Evolutionary conservation across 768 basidiomycete species (phyloP).

Genomic region (Inosperma sp.): DNA sequence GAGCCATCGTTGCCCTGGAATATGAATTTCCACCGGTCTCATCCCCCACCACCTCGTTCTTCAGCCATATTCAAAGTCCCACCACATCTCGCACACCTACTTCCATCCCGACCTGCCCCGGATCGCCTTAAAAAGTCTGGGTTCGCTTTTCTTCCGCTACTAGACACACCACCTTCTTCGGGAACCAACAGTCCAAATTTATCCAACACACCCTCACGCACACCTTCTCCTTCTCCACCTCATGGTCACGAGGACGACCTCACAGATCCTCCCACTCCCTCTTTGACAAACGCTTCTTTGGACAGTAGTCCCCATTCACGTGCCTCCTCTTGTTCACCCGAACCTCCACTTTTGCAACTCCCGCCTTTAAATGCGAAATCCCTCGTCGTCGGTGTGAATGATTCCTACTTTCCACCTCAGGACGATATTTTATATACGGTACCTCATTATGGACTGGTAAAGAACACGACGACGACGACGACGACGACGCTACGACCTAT

Average conservation of each 20-base stretch:
- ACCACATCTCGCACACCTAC: slow-evolving; percentile 31
- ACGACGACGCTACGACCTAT: background rate
- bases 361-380: slow-evolving; percentile 13
- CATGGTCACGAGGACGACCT: slow-evolving; percentile 4
- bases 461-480: background rate
- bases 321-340: slow-evolving; percentile 32
- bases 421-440: slow-evolving; percentile 22
- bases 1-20: slow-evolving; percentile 33
- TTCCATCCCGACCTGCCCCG: slow-evolving; percentile 18
- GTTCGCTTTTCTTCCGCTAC: slow-evolving; percentile 36
- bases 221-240: slow-evolving; percentile 16
- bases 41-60: slow-evolving; percentile 12
- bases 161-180: slow-evolving; percentile 29
- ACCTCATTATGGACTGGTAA: slow-evolving; percentile 22
- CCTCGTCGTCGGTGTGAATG: background rate
- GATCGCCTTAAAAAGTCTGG: slow-evolving; percentile 25
- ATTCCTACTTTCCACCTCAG: slow-evolving; percentile 2
- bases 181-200: slow-evolving; percentile 18
- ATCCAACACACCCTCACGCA: slow-evolving; percentile 15
- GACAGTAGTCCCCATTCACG: slow-evolving; percentile 35
- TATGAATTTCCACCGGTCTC: slow-evolving; percentile 16
- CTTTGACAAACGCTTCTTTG: slow-evolving; percentile 34
- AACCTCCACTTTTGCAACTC: slow-evolving; percentile 28
- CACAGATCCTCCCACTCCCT: slow-evolving; percentile 32
- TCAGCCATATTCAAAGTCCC: slow-evolving; percentile 10